Conservation (phyloP, 768 basidiomycete species). For the Cystofilobasidium ferigula region DNA sequence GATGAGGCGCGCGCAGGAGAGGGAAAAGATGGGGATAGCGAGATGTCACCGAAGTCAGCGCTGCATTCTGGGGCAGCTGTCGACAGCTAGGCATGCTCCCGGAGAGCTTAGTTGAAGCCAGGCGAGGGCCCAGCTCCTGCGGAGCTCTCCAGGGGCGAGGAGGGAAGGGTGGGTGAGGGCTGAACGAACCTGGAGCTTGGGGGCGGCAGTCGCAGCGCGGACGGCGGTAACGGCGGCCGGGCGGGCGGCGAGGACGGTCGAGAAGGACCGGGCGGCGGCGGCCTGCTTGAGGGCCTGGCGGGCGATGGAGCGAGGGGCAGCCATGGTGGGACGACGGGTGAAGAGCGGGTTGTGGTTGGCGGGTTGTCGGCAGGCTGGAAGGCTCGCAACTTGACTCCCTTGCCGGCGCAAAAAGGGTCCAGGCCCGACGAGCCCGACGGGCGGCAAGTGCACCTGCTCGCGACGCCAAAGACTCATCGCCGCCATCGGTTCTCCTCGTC, state of each 20-base stretch:
- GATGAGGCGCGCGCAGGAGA: background rate
- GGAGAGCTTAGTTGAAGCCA: too few species aligned
- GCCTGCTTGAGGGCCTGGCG: constrained; percentile 27
- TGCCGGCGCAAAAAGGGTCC: too few species aligned
- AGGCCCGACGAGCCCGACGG: too few species aligned
- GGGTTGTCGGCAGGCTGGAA: too few species aligned
- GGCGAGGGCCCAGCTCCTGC: background rate
- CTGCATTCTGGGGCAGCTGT: too few species aligned
- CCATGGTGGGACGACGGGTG: constrained; percentile 13
- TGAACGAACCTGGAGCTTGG: constrained; percentile 10
- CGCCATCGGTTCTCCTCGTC: too few species aligned
- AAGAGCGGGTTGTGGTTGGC: background rate
- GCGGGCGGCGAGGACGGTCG: constrained; percentile 30
- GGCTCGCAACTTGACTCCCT: too few species aligned
- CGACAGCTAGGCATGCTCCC: too few species aligned
- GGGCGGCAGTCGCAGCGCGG: constrained; percentile 25
- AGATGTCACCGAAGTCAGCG: too few species aligned
- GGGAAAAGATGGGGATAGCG: constrained; percentile 6
- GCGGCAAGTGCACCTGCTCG: too few species aligned
- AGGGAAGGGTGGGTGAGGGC: background rate
- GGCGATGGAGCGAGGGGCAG: constrained; percentile 36
- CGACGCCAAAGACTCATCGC: too few species aligned
- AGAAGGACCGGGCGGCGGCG: constrained; percentile 30
- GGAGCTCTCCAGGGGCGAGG: background rate
- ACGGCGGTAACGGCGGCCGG: constrained; percentile 30